Evolutionary conservation across 1,284 basidiomycete genomes (phyloP), one percentile per base, ranked within the genome.

Genomic region (Tilletiopsis washingtonensis): DNA sequence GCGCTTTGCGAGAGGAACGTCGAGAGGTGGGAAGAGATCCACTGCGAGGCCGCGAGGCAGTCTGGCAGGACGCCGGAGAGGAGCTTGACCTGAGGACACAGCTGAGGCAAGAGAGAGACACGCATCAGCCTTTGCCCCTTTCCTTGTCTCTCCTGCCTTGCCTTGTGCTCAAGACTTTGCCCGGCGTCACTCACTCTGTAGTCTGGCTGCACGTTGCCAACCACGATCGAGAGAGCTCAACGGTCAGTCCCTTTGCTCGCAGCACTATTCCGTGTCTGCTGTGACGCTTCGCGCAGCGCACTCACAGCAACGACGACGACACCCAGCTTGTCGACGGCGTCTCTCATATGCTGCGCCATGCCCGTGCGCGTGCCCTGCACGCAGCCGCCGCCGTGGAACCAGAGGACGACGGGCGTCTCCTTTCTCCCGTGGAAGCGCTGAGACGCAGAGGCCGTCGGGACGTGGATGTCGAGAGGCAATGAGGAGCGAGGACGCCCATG

Each of bases 301-400:
- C 40, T 17, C 38, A 23, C 15, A 39, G n/a, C 47, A 32, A 38
- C 29, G 37, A 24, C 17, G 27, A 25, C 21, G 29, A 45, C 11
- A 7, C 29, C 29, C 19, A 29, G 34, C 26, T 36, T 15, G 5
- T 17, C 3, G 4, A 20, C 12, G 21, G 43, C 43, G 19, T 19
- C 27, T 17, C 20, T 17, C 11, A 34, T 14, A 20, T 45, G 43
- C 11, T 23, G 27, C 3, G 43, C 17, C 29, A 32, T 7, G 11
- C n/a, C 41, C 32, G 40, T 26, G 4, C 38, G 39, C 12, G 47
- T 20, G 19, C 51, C 57, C 37, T 61, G 54, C 15, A 60, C 25
- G 15, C 56, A 36, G 11, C 61, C 64, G 1, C 62, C 64, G 11
- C 64, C 64, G 24, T 67, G 66, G 55, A 53, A 67, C 62, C 64